Conservation (phyloP, 441 rosid genomes). For the Isatis lusitanica region DNA sequence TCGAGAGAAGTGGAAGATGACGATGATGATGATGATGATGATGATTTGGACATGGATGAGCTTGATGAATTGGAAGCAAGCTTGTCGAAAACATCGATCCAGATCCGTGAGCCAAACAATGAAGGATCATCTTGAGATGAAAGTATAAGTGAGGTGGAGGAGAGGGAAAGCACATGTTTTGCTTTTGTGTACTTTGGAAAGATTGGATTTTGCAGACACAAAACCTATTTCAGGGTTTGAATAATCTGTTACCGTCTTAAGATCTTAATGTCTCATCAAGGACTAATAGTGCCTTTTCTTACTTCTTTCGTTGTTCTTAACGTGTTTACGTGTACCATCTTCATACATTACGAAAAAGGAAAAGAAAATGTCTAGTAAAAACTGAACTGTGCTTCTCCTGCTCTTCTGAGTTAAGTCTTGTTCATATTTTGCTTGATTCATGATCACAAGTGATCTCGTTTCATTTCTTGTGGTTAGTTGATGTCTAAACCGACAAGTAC, state of each 20-base stretch:
- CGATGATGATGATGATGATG: constrained; percentile 42
- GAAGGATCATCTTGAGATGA: constrained; percentile 30
- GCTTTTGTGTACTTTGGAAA: constrained; percentile 24
- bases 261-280: constrained; percentile 1
- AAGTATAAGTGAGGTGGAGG: background rate
- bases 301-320: background rate
- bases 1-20: constrained; percentile 23
- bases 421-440: too few relatives aligned
- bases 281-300: background rate
- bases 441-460: too few relatives aligned
- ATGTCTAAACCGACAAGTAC: too few relatives aligned
- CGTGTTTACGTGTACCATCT: background rate
- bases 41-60: constrained; percentile 88
- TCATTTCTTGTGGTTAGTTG: too few relatives aligned
- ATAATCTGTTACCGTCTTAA: constrained; percentile 25
- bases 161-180: constrained; percentile 29
- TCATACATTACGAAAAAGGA: background rate
- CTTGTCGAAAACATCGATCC: constrained; percentile 75
- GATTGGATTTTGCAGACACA: constrained; percentile 31
- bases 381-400: too few relatives aligned
- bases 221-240: constrained; percentile 5
- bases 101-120: constrained; percentile 54
- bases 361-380: too few relatives aligned
- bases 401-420: too few relatives aligned
- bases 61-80: constrained; percentile 90